Conservation (phyloP, 306 rosid genomes). For the Urtica urens region DNA sequence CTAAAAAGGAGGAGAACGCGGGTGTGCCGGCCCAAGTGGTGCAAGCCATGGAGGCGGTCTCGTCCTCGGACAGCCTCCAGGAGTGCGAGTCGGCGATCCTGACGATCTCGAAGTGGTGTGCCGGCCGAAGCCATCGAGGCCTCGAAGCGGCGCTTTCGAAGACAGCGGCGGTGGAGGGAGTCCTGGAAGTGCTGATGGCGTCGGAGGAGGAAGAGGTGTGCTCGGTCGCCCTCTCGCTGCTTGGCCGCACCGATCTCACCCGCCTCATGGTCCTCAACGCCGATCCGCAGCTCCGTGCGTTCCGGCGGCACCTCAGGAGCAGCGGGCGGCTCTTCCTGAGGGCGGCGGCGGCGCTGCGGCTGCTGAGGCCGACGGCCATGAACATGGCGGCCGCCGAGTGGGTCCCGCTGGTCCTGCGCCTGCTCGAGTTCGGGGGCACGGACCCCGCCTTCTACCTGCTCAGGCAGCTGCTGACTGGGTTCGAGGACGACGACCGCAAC, state of each 20-base stretch:
- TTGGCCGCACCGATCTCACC: conserved; percentile 22
- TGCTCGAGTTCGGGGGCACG: conserved; percentile 62
- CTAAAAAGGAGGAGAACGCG: conserved; percentile 18
- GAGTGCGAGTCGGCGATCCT: conserved; percentile 65
- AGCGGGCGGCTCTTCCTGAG: conserved; percentile 63
- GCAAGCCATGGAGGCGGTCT: conserved; percentile 38
- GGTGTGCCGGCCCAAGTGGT: conserved; percentile 30
- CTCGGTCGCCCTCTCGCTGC: conserved; percentile 58
- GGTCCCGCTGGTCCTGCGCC: conserved; percentile 72
- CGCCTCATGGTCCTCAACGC: conserved; percentile 45
- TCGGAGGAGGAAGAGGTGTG: conserved; percentile 62
- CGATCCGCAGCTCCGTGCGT: conserved; percentile 68
- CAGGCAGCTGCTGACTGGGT: conserved; percentile 68
- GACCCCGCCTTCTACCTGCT: conserved; percentile 66
- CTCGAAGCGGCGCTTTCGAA: conserved; percentile 48
- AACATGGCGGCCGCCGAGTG: conserved; percentile 74
- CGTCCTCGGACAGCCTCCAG: conserved; percentile 40
- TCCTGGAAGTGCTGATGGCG: conserved; percentile 60
- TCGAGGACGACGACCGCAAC: conserved; percentile 80
- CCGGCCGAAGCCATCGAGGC: conserved; percentile 41
- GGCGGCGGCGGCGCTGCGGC: conserved; percentile 63
- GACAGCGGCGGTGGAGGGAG: conserved; percentile 46
- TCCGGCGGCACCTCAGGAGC: conserved; percentile 55
- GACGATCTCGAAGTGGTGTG: conserved; percentile 53
- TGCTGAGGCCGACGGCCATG: conserved; percentile 59